Evolutionary conservation across 768 basidiomycete species (phyloP).

Genomic region (Hericium coralloides): DNA sequence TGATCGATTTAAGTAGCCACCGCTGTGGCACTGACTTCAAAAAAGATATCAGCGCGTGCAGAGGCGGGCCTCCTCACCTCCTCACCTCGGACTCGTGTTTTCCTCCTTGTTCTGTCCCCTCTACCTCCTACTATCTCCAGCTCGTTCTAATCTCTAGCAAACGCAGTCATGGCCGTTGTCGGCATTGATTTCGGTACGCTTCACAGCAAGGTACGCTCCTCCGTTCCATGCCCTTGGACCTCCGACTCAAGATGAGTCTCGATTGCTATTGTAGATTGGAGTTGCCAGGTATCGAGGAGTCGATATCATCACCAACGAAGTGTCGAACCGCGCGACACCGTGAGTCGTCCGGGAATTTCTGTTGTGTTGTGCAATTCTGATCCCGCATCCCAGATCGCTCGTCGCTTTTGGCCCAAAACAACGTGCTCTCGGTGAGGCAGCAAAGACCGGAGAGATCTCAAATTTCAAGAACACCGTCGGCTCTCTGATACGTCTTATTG

Average conservation of each 20-base stretch:
- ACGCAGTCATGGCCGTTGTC: conserved; percentile 72
- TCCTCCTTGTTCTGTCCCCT: neutral
- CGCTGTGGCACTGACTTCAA: conserved; percentile 6
- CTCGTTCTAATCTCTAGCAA: neutral
- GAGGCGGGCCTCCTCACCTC: neutral
- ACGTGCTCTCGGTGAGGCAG: conserved; percentile 86
- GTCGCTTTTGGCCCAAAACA: conserved; percentile 91
- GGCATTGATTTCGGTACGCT: conserved; percentile 91
- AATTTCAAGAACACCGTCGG: conserved; percentile 98
- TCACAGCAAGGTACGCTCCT: conserved; percentile 63
- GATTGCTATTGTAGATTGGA: conserved; percentile 57
- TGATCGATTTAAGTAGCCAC: neutral
- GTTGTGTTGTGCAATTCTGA: neutral
- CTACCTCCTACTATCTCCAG: neutral
- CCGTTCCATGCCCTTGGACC: neutral
- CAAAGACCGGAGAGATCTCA: conserved; percentile 95
- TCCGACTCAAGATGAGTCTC: neutral
- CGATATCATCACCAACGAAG: conserved; percentile 98
- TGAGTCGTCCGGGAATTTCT: conserved; percentile 34
- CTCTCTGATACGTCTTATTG: conserved; percentile 83
- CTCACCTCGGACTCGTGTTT: neutral
- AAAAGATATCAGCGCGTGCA: conserved; percentile 4
- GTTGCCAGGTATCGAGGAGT: conserved; percentile 94
- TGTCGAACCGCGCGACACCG: conserved; percentile 96
- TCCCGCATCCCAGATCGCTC: conserved; percentile 56